phyloP scores from a whole-genome alignment of 148 eudicot genomes.

The Diospyros lotus region DNA sequence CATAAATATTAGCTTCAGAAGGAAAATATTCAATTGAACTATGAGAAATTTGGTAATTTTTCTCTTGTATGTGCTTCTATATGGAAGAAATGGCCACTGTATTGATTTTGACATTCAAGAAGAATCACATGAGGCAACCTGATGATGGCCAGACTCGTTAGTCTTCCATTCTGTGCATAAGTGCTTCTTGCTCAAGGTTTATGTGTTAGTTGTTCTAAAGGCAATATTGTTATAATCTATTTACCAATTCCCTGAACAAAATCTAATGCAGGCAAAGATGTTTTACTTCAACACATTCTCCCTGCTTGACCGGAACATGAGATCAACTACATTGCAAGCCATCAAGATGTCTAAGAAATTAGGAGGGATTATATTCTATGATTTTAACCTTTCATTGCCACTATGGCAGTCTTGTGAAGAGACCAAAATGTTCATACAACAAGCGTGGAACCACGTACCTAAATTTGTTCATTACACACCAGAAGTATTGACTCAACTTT shows the following conservation, averaged over 20 bases:
- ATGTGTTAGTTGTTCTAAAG: neutral
- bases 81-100: neutral
- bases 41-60: neutral
- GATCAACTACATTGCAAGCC: slow-evolving; percentile 63
- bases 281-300: slow-evolving; percentile 80
- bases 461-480: slow-evolving; percentile 71
- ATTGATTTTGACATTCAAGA: neutral
- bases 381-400: slow-evolving; percentile 78
- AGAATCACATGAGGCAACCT: neutral
- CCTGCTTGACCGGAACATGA: slow-evolving; percentile 75
- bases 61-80: neutral
- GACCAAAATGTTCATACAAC: slow-evolving; percentile 45
- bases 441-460: slow-evolving; percentile 49
- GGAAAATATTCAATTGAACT: neutral
- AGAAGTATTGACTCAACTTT: slow-evolving; percentile 58
- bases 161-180: neutral
- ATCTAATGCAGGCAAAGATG: slow-evolving; percentile 75
- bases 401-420: slow-evolving; percentile 77
- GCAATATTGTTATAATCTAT: neutral
- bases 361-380: slow-evolving; percentile 62
- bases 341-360: slow-evolving; percentile 72
- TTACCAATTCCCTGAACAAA: neutral
- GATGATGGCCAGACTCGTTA: neutral
- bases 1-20: neutral
- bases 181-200: neutral